These are phyloP conservation scores for Raphanus hybrid DNA, from an alignment of 441 rosid species.

Conservation along the genomic window DNA sequence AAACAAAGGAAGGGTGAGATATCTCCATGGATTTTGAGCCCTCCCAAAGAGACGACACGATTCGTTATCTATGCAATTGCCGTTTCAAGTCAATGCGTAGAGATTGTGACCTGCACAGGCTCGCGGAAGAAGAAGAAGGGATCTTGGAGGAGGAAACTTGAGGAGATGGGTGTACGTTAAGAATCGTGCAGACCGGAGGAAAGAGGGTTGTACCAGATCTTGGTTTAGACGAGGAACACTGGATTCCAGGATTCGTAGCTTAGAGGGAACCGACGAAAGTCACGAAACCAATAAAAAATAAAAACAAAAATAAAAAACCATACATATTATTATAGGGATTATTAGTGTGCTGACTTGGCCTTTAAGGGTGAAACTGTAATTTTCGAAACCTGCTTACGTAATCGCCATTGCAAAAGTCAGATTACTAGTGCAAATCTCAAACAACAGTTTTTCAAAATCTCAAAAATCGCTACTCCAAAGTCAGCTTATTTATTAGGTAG, in stretches of 20 bases:
- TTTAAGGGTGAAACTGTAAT: neutral
- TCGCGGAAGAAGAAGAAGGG: slow-evolving; percentile 34
- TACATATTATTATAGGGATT: no score
- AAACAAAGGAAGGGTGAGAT: slow-evolving; percentile 41
- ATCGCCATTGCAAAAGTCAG: neutral
- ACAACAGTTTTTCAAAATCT: neutral
- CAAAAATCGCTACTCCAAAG: neutral
- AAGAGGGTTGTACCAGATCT: slow-evolving; percentile 30
- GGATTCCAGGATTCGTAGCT: slow-evolving; percentile 33
- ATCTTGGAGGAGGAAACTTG: slow-evolving; percentile 48
- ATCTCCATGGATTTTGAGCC: slow-evolving; percentile 54
- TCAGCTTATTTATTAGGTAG: no score
- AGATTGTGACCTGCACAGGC: slow-evolving; percentile 22
- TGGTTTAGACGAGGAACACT: slow-evolving; percentile 38
- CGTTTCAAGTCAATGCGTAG: slow-evolving; percentile 30
- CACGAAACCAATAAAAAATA: neutral
- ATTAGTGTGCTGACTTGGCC: slow-evolving; percentile 6
- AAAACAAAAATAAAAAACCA: neutral
- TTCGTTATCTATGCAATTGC: slow-evolving; percentile 25
- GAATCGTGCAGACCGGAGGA: slow-evolving; percentile 54
- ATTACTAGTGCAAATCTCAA: neutral
- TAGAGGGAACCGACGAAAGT: slow-evolving; percentile 12
- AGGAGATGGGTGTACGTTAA: slow-evolving; percentile 54
- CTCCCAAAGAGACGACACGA: slow-evolving; percentile 17
- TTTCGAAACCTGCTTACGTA: neutral